Evolutionary conservation across 208 protist genomes (phyloP), one percentile per base, ranked within the genome.

Genomic region (Wallacemonas sp.): DNA sequence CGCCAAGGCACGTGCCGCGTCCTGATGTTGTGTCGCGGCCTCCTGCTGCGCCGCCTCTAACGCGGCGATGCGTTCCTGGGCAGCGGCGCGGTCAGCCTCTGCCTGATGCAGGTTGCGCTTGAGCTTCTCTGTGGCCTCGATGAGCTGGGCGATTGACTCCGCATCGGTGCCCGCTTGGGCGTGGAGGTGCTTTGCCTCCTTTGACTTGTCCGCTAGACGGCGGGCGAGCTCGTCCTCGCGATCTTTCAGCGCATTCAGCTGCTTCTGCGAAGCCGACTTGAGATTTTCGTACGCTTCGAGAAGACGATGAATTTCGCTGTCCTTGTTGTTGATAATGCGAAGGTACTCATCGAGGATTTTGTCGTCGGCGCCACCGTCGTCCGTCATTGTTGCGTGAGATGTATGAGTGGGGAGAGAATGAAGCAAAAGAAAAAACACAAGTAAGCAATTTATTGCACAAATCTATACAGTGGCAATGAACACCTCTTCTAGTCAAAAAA

Each of bases 301-400:
- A 6, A 92, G 65, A 1, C 64, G 63, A 26, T 91, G 85, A 23
- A 95, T 75, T 46, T 86, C 80, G 55, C 81, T 76, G 67, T 96
- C 90, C 74, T 96, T 96, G 61, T 79, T 68, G 68, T 96, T 93
- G 46, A 96, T 92, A 11, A 94, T 81, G 8, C 86, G 85, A 4
- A 96, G 70, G 67, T 96, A 96, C 69, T 96, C 87, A 68, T 92
- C 83, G 46, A 96, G 62, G 24, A 96, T 71, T 34, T 92, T 77
- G 33, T 93, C 89, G n/a, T 71, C 57, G n/a, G 41, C 60, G 16
- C 43, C 44, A 19, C 33, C 61, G 3, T 39, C 38, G 23, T 26
- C 9, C 44, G 30, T 65, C 17, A 43, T 38, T 8, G 19, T 11
- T n/a, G n/a, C n/a, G n/a, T n/a, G n/a, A n/a, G n/a, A n/a, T n/a